Percentiles rank a stretch among this genome's conserved stretches.
phyloP scores from a whole-genome alignment of 768 basidiomycete species.

The Tylopilus sp. region DNA sequence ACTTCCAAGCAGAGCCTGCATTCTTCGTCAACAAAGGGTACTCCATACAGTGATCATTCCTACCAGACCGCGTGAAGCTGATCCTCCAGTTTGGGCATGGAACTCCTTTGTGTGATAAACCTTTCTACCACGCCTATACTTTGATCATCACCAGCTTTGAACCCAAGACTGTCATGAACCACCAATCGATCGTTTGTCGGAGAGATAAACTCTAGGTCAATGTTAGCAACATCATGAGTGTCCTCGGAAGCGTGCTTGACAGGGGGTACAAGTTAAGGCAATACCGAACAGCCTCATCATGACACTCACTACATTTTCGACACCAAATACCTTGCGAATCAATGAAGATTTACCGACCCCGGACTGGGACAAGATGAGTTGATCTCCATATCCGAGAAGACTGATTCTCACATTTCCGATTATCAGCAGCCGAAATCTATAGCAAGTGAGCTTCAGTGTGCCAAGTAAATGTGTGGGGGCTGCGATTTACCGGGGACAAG shows the following conservation, averaged over 20 bases:
- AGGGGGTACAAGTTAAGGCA: background rate
- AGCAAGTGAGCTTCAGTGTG: background rate
- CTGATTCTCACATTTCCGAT: conserved; percentile 11
- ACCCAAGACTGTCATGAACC: conserved; percentile 18
- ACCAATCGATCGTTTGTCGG: conserved; percentile 12
- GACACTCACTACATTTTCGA: conserved; percentile 7
- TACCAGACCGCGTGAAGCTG: conserved; percentile 16
- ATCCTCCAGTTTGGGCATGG: background rate
- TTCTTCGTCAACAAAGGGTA: background rate
- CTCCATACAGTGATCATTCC: background rate
- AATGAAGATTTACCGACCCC: conserved; percentile 17
- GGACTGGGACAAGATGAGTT: conserved; percentile 3
- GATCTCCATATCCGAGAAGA: background rate
- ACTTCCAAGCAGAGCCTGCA: conserved; percentile 15
- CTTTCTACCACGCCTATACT: conserved; percentile 2
- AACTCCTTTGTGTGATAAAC: conserved; percentile 5
- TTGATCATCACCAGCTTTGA: conserved; percentile 9
- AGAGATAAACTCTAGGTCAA: conserved; percentile 14
- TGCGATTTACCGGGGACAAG: conserved; percentile 10
- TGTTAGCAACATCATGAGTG: conserved; percentile 5
- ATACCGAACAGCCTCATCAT: background rate
- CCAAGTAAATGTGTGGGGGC: background rate
- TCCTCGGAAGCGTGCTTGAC: conserved; percentile 1
- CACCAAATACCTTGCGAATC: conserved; percentile 13
- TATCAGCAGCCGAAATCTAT: conserved; percentile 15